A percentile compares a stretch with the other conserved stretches of the same genome.
Evolutionary conservation across 352 stramenopile genomes (phyloP).

Genomic region (Globisporangium spinosum): DNA sequence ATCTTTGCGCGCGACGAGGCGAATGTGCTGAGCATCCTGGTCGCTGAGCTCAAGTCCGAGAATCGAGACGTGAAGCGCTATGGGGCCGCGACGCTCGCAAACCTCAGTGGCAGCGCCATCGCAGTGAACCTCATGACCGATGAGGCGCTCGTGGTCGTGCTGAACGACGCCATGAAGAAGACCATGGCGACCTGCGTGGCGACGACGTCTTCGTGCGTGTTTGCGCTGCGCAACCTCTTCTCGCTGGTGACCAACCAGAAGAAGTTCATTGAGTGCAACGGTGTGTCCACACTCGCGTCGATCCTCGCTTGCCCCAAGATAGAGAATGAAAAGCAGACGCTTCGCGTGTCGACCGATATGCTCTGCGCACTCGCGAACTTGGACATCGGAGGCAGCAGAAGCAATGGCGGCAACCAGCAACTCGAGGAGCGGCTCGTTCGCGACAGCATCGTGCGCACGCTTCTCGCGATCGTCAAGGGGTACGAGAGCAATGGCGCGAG

Average conservation of each 20-base stretch:
- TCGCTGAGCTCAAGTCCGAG: slow-evolving; percentile 62
- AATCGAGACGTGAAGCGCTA: slow-evolving; percentile 65
- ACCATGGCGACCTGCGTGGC: slow-evolving; percentile 50
- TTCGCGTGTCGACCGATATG: slow-evolving; percentile 58
- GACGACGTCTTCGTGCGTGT: slow-evolving; percentile 57
- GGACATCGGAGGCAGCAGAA: slow-evolving; percentile 10
- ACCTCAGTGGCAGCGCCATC: slow-evolving; percentile 46
- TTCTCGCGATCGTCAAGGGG: slow-evolving; percentile 56
- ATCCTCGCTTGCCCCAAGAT: slow-evolving; percentile 51
- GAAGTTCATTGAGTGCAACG: slow-evolving; percentile 58
- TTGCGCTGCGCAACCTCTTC: slow-evolving; percentile 73
- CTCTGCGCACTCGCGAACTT: slow-evolving; percentile 64
- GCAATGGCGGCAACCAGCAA: slow-evolving; percentile 14
- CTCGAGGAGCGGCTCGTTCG: slow-evolving; percentile 69
- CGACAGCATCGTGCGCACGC: slow-evolving; percentile 64
- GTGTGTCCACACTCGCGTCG: slow-evolving; percentile 58
- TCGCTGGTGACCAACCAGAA: slow-evolving; percentile 50
- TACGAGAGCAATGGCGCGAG: slow-evolving; percentile 21
- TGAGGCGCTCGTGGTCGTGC: slow-evolving; percentile 33
- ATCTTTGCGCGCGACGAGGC: slow-evolving; percentile 65
- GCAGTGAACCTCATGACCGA: slow-evolving; percentile 67
- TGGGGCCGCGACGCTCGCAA: slow-evolving; percentile 56
- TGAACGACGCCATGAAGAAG: slow-evolving; percentile 72
- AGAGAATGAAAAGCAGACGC: slow-evolving; percentile 39
- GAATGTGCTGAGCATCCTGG: slow-evolving; percentile 62